A percentile compares a stretch with the other conserved stretches of the same genome.
These are phyloP conservation scores for Colletotrichum melonis DNA, from an alignment of 2,329 filamentous ascomycete genomes.

Conservation along the genomic window DNA sequence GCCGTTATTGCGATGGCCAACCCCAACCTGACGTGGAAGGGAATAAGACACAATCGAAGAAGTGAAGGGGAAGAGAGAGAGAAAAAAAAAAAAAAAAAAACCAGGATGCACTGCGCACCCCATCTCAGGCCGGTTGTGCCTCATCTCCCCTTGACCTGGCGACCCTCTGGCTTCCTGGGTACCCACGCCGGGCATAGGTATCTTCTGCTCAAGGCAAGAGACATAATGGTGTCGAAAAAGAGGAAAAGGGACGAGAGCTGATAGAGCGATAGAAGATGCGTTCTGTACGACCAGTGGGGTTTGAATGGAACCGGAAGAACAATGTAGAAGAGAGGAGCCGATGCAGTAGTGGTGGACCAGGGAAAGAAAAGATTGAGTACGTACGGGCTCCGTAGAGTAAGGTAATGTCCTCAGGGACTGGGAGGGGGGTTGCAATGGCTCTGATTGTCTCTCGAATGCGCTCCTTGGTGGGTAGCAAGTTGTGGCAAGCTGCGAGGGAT, in stretches of 20 bases:
- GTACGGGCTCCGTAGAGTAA: not conserved
- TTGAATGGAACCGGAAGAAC: not conserved
- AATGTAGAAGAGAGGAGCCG: constrained; percentile 5
- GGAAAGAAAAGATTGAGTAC: not conserved
- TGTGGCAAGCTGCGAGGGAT: not conserved
- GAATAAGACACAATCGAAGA: not conserved
- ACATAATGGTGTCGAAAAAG: not conserved
- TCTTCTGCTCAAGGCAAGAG: not conserved
- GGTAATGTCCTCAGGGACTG: too few relatives aligned
- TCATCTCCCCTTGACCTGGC: not conserved
- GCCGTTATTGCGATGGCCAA: constrained; percentile 20
- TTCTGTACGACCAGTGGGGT: constrained; percentile 22
- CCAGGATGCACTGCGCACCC: not conserved
- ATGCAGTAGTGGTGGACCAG: constrained; percentile 1
- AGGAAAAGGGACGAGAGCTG: not conserved
- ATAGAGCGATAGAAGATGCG: constrained; percentile 10
- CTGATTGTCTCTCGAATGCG: not conserved
- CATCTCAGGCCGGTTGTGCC: not conserved
- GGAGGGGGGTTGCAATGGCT: not conserved
- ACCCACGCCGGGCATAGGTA: not conserved
- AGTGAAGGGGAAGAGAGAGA: not conserved
- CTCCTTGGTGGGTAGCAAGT: not conserved
- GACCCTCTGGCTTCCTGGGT: not conserved
- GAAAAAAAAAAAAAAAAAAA: not conserved
- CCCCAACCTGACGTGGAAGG: constrained; percentile 3